A percentile compares a stretch with the other conserved stretches of the same genome.
Conservation (phyloP, 192 early-diverging fungal species). For the Gonapodya sp. region DNA sequence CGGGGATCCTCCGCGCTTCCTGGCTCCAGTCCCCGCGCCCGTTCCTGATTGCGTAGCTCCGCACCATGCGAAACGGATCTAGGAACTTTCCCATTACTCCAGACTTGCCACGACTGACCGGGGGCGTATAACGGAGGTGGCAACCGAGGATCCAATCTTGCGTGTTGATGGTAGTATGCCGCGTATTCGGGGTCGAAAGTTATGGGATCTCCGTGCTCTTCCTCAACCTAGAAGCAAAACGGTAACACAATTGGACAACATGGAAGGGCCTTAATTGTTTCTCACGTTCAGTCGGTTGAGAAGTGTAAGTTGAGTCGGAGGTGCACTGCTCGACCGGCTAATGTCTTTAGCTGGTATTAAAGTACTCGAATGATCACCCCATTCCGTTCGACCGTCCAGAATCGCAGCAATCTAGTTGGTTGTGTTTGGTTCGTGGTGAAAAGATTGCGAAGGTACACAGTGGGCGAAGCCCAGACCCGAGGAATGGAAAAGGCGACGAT, state of each 20-base stretch:
- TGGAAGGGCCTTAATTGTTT: conserved; percentile 16
- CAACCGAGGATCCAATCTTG: conserved; percentile 47
- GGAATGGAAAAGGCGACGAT: not conserved
- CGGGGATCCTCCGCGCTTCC: not conserved
- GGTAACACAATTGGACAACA: conserved; percentile 5
- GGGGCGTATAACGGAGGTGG: conserved; percentile 52
- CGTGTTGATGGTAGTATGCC: conserved; percentile 43
- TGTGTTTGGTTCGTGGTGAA: no score
- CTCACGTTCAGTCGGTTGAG: conserved; percentile 26
- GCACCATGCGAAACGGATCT: not conserved
- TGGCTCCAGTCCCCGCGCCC: conserved; percentile 8
- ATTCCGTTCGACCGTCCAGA: conserved; percentile 41
- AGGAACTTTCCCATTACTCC: conserved; percentile 19
- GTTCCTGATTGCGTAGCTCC: conserved; percentile 13
- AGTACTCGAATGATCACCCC: conserved; percentile 23
- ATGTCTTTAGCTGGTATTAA: conserved; percentile 33
- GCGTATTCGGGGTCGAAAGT: conserved; percentile 51
- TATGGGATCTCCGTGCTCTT: conserved; percentile 33
- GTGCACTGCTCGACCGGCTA: conserved; percentile 60
- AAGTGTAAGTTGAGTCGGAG: conserved; percentile 57
- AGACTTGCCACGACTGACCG: conserved; percentile 57
- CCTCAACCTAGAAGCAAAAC: conserved; percentile 2
- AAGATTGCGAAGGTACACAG: conserved; percentile 11
- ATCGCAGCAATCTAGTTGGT: conserved; percentile 31
- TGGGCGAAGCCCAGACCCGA: not conserved